Evolutionary conservation across 441 rosid genomes (phyloP), one percentile per base, ranked within the genome.

Genomic region (Aleurites moluccanus): DNA sequence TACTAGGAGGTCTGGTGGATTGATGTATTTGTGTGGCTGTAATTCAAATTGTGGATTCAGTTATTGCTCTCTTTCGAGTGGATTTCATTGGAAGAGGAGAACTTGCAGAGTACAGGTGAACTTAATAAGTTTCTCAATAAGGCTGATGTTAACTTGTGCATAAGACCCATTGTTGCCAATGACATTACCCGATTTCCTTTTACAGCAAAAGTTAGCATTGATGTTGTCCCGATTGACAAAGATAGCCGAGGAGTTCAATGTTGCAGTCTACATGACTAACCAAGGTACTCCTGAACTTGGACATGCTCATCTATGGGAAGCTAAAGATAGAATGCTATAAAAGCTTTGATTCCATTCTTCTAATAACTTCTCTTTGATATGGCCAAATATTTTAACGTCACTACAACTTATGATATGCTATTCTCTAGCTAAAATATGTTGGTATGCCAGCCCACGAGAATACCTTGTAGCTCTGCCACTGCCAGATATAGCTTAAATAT

Each of bases 61-160:
- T 92, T 45, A 92, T 89, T 85, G 99, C 98, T 82, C 87, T 93
- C 70, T 92, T 96, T 83, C 88, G 90, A 70, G 97, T 91, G 13
- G 97, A 96, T 78, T 96, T 95, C 82, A 90, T 94, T 15, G 97
- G 97, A 76, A 88, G 99, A 82, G 97, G 99, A 50, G 96, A 93
- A 81, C 99, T 92, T 50, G 97, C 99, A 33, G 97, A 93, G 25
- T 95, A 97, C 97, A 90, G 97, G 98, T 93, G 73, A 72, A 33
- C 30, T 73, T 70, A 21, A 38, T 23, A 21, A 27, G 35, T 28
- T 52, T 23, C 67, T 59, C 30, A 42, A 13, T 13, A 59, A 14
- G 47, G 40, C 49, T 63, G 44, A 23, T 10, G 40, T 23, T 16
- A 27, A 11, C 45, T 40, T 30, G 44, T 67, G 59, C 13, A 15